These are phyloP conservation scores for Hypoxylon sp. DNA, from an alignment of 2,329 filamentous ascomycete species.

Conservation along the genomic window DNA sequence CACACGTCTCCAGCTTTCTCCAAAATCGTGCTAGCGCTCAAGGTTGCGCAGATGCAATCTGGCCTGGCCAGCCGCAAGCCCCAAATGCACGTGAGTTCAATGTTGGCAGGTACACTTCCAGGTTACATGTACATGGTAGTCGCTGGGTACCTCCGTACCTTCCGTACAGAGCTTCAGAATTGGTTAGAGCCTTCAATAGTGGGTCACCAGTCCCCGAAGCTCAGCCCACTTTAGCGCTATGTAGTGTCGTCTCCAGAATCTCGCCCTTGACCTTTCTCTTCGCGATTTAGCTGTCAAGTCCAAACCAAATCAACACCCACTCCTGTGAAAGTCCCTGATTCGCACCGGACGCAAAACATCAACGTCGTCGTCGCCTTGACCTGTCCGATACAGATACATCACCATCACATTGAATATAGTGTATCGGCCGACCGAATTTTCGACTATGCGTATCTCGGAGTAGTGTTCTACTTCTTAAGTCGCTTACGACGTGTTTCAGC, in stretches of 20 bases:
- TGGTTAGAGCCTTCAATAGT: conserved; percentile 20
- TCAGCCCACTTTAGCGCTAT: conserved; percentile 32
- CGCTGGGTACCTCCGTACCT: conserved; percentile 4
- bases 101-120: too few species aligned
- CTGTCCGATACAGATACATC: conserved; percentile 1
- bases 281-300: conserved; percentile 33
- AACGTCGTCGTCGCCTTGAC: not conserved
- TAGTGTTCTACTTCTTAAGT: conserved; percentile 20
- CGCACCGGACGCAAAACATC: conserved; percentile 1
- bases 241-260: conserved; percentile 20
- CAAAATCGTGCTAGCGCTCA: conserved; percentile 24
- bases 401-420: conserved; percentile 4
- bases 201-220: conserved; percentile 24
- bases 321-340: conserved; percentile 4
- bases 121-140: too few species aligned
- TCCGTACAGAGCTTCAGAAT: conserved; percentile 28
- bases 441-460: conserved; percentile 34
- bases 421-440: conserved; percentile 11
- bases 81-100: conserved; percentile 27
- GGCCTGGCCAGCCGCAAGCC: conserved; percentile 28
- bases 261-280: conserved; percentile 34
- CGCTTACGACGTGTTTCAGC: conserved; percentile 41
- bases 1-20: conserved; percentile 21
- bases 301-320: conserved; percentile 27
- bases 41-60: conserved; percentile 32